phyloP scores from a whole-genome alignment of 495 filamentous ascomycete genomes.

The Xeromyces bisporus region DNA sequence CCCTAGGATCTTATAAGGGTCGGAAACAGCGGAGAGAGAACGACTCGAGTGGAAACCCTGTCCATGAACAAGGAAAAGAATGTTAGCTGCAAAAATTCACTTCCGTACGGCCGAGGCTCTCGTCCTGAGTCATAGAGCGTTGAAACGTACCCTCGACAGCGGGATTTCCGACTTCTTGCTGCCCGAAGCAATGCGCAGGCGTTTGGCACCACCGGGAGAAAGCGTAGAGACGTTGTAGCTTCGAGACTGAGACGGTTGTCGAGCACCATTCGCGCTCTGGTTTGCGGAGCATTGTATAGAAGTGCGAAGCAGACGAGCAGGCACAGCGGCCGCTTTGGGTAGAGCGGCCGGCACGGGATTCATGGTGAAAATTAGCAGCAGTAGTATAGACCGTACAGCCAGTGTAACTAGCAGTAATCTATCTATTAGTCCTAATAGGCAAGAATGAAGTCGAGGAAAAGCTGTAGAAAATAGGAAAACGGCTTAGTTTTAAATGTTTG shows the following conservation, averaged over 20 bases:
- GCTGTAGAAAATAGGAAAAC: slow-evolving; percentile 4
- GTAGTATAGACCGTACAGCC: no score
- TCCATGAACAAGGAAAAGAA: slow-evolving; percentile 1
- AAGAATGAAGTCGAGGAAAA: no score
- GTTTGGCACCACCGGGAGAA: slow-evolving; percentile 8
- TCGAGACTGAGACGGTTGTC: slow-evolving; percentile 12
- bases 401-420: no score
- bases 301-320: slow-evolving; percentile 26
- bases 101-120: no score
- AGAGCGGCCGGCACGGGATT: slow-evolving; percentile 24
- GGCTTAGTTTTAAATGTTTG: no score
- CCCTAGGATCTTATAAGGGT: slow-evolving; percentile 81
- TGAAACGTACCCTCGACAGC: neutral
- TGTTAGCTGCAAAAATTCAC: neutral
- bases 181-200: slow-evolving; percentile 8
- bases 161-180: slow-evolving; percentile 2
- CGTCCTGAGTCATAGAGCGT: no score
- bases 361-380: slow-evolving; percentile 11
- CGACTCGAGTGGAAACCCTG: slow-evolving; percentile 67
- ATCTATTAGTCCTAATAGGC: no score
- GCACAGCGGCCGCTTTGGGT: slow-evolving; percentile 30
- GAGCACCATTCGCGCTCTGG: slow-evolving; percentile 9
- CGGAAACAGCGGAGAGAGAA: slow-evolving; percentile 41
- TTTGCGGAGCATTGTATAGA: slow-evolving; percentile 20
- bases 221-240: slow-evolving; percentile 13